These are phyloP conservation scores for Eucalyptus regnans DNA, from an alignment of 345 rosid genomes.

Conservation along the genomic window DNA sequence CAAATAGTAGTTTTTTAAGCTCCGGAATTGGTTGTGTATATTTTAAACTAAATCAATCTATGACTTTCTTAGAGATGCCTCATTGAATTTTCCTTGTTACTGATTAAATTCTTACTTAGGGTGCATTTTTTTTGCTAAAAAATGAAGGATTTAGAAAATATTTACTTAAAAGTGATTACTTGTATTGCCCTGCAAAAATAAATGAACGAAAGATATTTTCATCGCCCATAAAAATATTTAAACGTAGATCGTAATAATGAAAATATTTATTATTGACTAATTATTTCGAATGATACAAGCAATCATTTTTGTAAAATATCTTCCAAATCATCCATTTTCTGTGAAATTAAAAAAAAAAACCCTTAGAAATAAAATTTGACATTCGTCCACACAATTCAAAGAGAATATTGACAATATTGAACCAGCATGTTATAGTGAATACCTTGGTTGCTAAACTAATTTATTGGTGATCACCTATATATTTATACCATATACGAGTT, in stretches of 20 bases:
- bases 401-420: background rate
- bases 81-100: background rate
- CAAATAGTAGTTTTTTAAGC: background rate
- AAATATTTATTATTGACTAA: background rate
- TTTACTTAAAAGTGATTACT: background rate
- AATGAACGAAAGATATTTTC: background rate
- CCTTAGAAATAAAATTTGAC: background rate
- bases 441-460: background rate
- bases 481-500: background rate
- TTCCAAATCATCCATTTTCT: background rate
- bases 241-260: rapidly evolving
- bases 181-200: background rate
- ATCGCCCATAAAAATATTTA: background rate
- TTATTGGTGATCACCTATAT: background rate
- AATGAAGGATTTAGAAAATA: background rate
- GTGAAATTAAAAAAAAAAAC: background rate
- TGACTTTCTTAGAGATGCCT: background rate
- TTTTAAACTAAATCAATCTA: background rate
- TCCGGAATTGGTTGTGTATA: background rate
- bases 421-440: background rate
- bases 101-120: background rate
- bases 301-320: background rate
- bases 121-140: background rate
- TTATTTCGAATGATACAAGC: background rate
- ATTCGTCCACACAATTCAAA: background rate